Evolutionary conservation across 2,329 filamentous ascomycete genomes (phyloP), one percentile per base, ranked within the genome.

Genomic region (Raffaelea albimanens): DNA sequence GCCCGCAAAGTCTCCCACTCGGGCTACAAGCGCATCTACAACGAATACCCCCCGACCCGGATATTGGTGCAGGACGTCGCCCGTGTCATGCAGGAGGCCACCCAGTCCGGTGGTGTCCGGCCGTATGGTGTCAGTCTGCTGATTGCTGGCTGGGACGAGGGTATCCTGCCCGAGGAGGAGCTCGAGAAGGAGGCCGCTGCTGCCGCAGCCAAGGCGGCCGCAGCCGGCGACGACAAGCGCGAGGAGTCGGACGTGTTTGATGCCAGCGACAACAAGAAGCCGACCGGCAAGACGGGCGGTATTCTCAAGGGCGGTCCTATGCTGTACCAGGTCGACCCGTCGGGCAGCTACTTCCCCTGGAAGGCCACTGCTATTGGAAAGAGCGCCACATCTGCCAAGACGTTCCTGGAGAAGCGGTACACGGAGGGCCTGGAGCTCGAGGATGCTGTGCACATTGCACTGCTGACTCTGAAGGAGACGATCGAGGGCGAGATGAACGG

Each of bases 401-500:
- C 93, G 0, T 98, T 98, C 73, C 70, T 98, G 64, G 93, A 98
- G 78, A 98, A 98, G 83, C 78, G 93, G 69, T 98, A 97, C 71
- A 96, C 90, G 4, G 93, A 98, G 64, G 90, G 90, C 38, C 71
- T 98, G 62, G 93, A 98, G 76, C 74, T 98, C 54, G 93, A 98
- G 70, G 93, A 98, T 68, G 93, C 93, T 10, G 93, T 98, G 57
- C 93, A 98, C 69, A 98, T 98, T 72, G 93, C 93, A 51, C 78
- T 98, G 47, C 73, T 98, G 64, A 98, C 93, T 22, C 73, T 98
- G 64, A 98, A 98, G 77, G 93, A 98, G 76, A 96, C 93, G 49
- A 98, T 98, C 63, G 91, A 97, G 72, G 93, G 93, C 49, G 93
- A 97, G 72, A 97, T 97, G 91, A 97, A 91, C 58, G 91, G 91